These are phyloP conservation scores for Aureoboletus auriporus DNA, from an alignment of 768 basidiomycete genomes.

Conservation along the genomic window DNA sequence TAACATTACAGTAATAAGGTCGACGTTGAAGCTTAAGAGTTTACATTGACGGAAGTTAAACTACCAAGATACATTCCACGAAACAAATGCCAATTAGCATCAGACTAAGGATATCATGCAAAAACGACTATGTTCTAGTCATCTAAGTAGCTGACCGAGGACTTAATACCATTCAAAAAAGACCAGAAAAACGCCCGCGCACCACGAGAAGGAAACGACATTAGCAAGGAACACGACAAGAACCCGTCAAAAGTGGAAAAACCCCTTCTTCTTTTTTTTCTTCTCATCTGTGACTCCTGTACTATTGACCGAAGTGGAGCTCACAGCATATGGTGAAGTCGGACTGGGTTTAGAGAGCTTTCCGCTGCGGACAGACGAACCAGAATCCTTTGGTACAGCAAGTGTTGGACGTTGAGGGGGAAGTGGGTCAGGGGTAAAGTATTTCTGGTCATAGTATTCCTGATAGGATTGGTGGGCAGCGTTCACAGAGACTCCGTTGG, in stretches of 20 bases:
- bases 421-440: conserved; percentile 43
- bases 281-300: conserved; percentile 44
- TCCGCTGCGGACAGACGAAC: conserved; percentile 13
- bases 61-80: too few species aligned
- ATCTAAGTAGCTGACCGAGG: conserved; percentile 1
- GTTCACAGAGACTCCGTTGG: conserved; percentile 61
- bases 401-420: conserved; percentile 27
- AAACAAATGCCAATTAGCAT: conserved; percentile 4
- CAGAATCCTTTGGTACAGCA: conserved; percentile 24
- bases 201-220: not conserved
- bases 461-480: conserved; percentile 55
- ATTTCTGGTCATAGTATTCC: conserved; percentile 77
- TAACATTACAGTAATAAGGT: too few species aligned
- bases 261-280: conserved; percentile 74
- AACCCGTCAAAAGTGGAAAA: conserved; percentile 56
- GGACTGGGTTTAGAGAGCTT: conserved; percentile 36
- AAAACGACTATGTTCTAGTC: conserved; percentile 1
- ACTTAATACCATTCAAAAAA: too few species aligned
- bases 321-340: conserved; percentile 49
- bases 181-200: not conserved
- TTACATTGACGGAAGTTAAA: too few species aligned
- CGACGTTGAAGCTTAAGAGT: too few species aligned
- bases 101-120: conserved; percentile 10
- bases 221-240: not conserved
- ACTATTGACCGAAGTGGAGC: conserved; percentile 43